Evolutionary conservation across 495 filamentous ascomycete species (phyloP).

Genomic region (Usnea hakonensis): DNA sequence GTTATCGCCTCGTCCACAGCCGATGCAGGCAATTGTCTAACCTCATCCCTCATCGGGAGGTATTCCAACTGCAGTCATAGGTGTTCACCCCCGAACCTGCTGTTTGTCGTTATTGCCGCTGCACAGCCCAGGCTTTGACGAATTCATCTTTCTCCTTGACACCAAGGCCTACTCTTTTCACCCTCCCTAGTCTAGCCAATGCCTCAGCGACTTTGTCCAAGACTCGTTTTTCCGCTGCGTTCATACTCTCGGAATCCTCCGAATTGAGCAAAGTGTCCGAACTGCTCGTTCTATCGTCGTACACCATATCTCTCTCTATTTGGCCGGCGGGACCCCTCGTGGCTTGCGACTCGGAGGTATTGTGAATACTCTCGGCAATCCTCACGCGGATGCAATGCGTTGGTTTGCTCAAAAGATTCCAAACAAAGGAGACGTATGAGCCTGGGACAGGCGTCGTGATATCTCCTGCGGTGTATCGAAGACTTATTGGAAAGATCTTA

Average conservation of each 20-base stretch:
- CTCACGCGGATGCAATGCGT: slow-evolving; percentile 87
- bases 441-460: slow-evolving; percentile 84
- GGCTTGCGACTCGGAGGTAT: slow-evolving; percentile 25
- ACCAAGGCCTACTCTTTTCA: slow-evolving; percentile 82
- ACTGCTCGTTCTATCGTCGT: slow-evolving; percentile 31
- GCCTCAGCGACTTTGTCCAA: slow-evolving; percentile 74
- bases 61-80: background rate
- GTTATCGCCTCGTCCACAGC: background rate
- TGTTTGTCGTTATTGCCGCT: slow-evolving; percentile 17
- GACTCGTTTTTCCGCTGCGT: slow-evolving; percentile 50
- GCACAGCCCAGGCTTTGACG: slow-evolving; percentile 56
- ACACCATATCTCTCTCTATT: slow-evolving; percentile 36
- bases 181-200: slow-evolving; percentile 78
- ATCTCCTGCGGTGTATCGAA: slow-evolving; percentile 81
- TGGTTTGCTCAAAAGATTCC: slow-evolving; percentile 73
- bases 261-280: slow-evolving; percentile 31
- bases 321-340: slow-evolving; percentile 36
- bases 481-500: slow-evolving; percentile 79
- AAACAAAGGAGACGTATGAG: slow-evolving; percentile 61
- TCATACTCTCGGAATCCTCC: slow-evolving; percentile 36
- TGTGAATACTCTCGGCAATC: slow-evolving; percentile 64
- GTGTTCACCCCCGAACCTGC: background rate
- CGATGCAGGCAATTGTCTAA: background rate
- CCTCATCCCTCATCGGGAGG: too few species aligned
- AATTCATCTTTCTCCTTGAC: slow-evolving; percentile 78